Evolutionary conservation across 1,284 basidiomycete species (phyloP).

Genomic region (Veloporphyrellus conicus): DNA sequence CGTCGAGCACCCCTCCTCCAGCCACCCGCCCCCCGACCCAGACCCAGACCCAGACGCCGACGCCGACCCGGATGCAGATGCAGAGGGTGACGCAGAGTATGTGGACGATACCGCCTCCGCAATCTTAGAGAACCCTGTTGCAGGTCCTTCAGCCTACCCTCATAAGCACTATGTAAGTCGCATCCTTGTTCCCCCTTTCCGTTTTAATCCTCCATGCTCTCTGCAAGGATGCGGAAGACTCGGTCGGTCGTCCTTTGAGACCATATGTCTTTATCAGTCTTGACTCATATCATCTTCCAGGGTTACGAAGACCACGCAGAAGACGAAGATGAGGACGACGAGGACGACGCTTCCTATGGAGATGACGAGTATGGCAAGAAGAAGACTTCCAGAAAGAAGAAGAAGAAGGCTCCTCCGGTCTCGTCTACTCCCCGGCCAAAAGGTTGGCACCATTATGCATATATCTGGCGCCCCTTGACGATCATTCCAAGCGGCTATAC

Average conservation of each 20-base stretch:
- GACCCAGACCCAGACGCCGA: constrained; percentile 39
- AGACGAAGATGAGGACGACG: constrained; percentile 47
- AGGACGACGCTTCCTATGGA: constrained; percentile 71
- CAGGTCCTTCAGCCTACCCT: constrained; percentile 31
- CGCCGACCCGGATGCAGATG: constrained; percentile 33
- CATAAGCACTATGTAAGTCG: constrained; percentile 28
- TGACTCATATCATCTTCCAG: constrained; percentile 37
- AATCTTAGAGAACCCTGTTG: constrained; percentile 30
- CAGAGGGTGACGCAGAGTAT: constrained; percentile 41
- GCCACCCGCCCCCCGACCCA: constrained; percentile 29
- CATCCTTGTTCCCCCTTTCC: neutral
- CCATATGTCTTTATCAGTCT: constrained; percentile 21
- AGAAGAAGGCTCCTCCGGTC: constrained; percentile 41
- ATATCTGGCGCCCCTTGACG: constrained; percentile 28
- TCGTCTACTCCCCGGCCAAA: constrained; percentile 52
- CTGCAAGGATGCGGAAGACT: constrained; percentile 60
- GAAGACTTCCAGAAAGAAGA: constrained; percentile 64
- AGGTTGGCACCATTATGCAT: constrained; percentile 40
- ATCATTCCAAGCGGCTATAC: constrained; percentile 42
- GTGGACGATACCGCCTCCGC: constrained; percentile 30
- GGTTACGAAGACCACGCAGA: constrained; percentile 63
- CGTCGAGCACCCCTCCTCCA: constrained; percentile 19
- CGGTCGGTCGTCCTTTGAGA: constrained; percentile 44
- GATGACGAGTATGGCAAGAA: constrained; percentile 74
- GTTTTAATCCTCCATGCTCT: constrained; percentile 11